phyloP scores from a whole-genome alignment of 2,329 filamentous ascomycete species.

The Tolypocladium amazonense region DNA sequence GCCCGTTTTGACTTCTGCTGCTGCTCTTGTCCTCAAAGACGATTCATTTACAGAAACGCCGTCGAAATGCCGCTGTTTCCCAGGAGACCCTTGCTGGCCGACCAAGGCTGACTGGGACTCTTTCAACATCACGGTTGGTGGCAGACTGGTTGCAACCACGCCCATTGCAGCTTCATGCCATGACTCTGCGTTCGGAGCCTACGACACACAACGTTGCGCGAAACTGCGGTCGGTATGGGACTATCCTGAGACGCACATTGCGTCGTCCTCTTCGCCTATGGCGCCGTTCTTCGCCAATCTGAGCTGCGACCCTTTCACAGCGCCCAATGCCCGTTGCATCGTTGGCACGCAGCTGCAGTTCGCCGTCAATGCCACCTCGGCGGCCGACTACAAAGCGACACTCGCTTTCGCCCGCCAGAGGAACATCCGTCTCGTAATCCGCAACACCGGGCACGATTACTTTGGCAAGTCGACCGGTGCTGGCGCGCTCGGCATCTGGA shows the following conservation, averaged over 20 bases:
- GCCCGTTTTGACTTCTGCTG: neutral
- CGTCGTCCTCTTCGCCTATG: slow-evolving; percentile 29
- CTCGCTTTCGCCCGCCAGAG: slow-evolving; percentile 26
- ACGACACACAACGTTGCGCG: slow-evolving; percentile 24
- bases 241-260: slow-evolving; percentile 20
- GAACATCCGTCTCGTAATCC: slow-evolving; percentile 24
- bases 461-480: slow-evolving; percentile 25
- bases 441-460: slow-evolving; percentile 22
- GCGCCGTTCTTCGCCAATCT: slow-evolving; percentile 24
- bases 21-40: neutral
- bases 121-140: slow-evolving; percentile 41
- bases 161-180: slow-evolving; percentile 45
- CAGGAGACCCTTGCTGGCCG: slow-evolving; percentile 44
- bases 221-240: slow-evolving; percentile 24
- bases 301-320: slow-evolving; percentile 25
- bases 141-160: slow-evolving; percentile 38
- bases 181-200: slow-evolving; percentile 27
- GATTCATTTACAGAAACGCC: neutral
- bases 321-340: slow-evolving; percentile 25
- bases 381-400: slow-evolving; percentile 19
- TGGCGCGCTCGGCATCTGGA: slow-evolving; percentile 29
- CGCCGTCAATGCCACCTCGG: slow-evolving; percentile 20
- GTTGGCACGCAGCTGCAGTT: slow-evolving; percentile 32
- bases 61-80: slow-evolving; percentile 22
- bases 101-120: slow-evolving; percentile 28